These are phyloP conservation scores for Syncephalastrum monosporum DNA, from an alignment of 371 early-diverging fungal genomes.

Conservation along the genomic window DNA sequence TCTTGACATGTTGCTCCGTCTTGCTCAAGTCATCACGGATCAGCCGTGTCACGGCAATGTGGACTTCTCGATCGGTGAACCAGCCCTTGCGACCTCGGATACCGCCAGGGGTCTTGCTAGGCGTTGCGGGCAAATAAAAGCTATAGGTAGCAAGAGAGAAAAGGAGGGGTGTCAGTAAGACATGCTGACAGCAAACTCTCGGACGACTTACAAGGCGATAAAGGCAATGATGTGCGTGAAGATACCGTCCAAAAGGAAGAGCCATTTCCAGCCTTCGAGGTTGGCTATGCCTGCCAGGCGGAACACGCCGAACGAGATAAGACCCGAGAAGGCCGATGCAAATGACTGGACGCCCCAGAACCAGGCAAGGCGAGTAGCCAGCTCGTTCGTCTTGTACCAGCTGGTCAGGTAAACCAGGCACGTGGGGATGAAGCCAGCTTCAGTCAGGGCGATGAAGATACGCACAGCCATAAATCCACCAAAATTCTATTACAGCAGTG, in stretches of 20 bases:
- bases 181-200: background rate
- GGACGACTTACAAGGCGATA: constrained; percentile 33
- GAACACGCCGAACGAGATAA: constrained; percentile 58
- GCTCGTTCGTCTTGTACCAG: constrained; percentile 59
- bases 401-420: constrained; percentile 55
- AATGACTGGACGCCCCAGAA: constrained; percentile 62
- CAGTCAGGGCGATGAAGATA: constrained; percentile 32
- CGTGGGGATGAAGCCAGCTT: constrained; percentile 61
- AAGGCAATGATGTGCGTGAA: constrained; percentile 48
- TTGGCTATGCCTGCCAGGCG: constrained; percentile 53
- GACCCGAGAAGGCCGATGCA: constrained; percentile 59
- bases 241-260: constrained; percentile 54
- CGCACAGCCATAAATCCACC: constrained; percentile 26
- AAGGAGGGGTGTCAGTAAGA: background rate
- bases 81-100: constrained; percentile 29
- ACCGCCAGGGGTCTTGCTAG: constrained; percentile 34
- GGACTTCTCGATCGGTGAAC: constrained; percentile 21
- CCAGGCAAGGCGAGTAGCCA: constrained; percentile 56
- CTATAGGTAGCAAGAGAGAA: constrained; percentile 9
- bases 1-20: constrained; percentile 28
- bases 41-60: constrained; percentile 54
- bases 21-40: constrained; percentile 55
- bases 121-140: constrained; percentile 48
- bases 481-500: constrained; percentile 17
- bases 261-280: constrained; percentile 60